Evolutionary conservation across 73 alveolate species (phyloP).

Genomic region (Tetrahymena malaccensis): DNA sequence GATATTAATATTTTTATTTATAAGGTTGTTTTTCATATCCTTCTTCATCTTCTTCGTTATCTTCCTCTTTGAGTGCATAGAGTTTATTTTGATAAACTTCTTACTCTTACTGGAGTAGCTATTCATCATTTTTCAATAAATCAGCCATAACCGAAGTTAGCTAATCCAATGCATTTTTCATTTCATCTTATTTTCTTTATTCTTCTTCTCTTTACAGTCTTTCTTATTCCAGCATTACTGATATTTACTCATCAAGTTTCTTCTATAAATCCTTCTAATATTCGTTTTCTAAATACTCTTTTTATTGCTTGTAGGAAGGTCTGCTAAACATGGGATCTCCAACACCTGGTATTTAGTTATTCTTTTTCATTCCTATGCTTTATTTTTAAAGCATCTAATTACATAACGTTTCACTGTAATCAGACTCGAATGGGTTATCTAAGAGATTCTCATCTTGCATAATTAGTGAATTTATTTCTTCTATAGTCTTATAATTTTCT

Average conservation of each 20-base stretch:
- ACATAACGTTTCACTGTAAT: neutral
- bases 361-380: neutral
- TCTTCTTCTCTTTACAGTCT: neutral
- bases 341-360: neutral
- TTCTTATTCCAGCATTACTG: neutral
- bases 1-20: neutral
- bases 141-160: neutral
- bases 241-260: neutral
- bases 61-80: neutral
- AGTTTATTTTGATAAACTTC: neutral
- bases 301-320: neutral
- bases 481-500: neutral
- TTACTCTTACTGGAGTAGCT: neutral
- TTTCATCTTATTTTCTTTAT: neutral
- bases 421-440: neutral
- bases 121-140: neutral
- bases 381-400: neutral
- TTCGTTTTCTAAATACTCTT: neutral
- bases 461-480: neutral
- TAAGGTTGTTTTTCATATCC: neutral
- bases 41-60: neutral
- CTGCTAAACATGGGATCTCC: neutral
- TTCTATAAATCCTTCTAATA: neutral
- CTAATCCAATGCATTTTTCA: neutral
- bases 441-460: neutral